Evolutionary conservation across 2,329 filamentous ascomycete species (phyloP).

Genomic region (Aspergillus sojae): DNA sequence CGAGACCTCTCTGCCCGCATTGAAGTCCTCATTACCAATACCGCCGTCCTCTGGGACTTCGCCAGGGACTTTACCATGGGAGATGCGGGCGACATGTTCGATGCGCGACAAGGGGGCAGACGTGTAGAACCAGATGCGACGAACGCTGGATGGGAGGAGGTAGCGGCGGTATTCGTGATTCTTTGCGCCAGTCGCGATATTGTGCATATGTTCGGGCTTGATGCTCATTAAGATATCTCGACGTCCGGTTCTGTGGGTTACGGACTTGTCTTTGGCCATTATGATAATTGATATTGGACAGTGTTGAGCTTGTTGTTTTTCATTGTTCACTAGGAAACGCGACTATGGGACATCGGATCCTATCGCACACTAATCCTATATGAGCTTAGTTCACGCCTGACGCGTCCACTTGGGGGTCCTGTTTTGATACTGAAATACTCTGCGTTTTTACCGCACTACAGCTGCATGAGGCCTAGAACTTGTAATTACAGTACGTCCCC

Average conservation of each 20-base stretch:
- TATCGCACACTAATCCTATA: too few relatives aligned
- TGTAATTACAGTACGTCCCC: too few relatives aligned
- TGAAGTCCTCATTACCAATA: slow-evolving; percentile 57
- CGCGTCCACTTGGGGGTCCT: too few relatives aligned
- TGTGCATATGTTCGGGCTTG: slow-evolving; percentile 48
- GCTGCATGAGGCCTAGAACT: too few relatives aligned
- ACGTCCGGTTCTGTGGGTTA: background rate
- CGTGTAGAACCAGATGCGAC: slow-evolving; percentile 66
- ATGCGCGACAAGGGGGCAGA: slow-evolving; percentile 53
- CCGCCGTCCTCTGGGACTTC: slow-evolving; percentile 51
- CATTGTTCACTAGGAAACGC: too few relatives aligned
- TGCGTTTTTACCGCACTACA: too few relatives aligned
- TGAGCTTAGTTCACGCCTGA: too few relatives aligned
- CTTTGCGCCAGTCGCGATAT: slow-evolving; percentile 31
- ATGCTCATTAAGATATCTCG: slow-evolving; percentile 45
- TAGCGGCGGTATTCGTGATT: slow-evolving; percentile 61
- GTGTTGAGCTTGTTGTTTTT: too few relatives aligned
- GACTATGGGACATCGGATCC: too few relatives aligned
- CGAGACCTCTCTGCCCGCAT: slow-evolving; percentile 40
- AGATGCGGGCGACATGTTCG: slow-evolving; percentile 62
- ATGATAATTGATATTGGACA: too few relatives aligned
- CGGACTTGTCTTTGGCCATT: background rate
- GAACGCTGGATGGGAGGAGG: slow-evolving; percentile 54
- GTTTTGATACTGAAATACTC: too few relatives aligned
- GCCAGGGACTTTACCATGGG: slow-evolving; percentile 50